These are phyloP conservation scores for Falciphora oryzae DNA, from an alignment of 2,329 filamentous ascomycete species.

Conservation along the genomic window DNA sequence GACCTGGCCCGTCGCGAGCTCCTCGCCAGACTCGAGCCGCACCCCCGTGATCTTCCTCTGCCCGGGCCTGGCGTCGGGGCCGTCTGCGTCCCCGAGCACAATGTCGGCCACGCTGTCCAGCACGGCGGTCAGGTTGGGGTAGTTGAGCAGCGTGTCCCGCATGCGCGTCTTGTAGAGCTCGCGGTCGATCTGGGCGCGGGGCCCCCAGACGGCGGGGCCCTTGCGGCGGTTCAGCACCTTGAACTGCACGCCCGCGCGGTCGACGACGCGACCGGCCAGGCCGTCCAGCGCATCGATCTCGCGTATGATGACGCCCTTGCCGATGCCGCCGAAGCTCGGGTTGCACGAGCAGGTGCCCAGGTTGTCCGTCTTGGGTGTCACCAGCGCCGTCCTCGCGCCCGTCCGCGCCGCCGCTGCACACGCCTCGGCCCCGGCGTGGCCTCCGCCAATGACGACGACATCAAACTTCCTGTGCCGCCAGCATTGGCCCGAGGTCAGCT, in stretches of 20 bases:
- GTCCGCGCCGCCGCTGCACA: slow-evolving; percentile 84
- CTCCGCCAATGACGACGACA: slow-evolving; percentile 92
- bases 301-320: slow-evolving; percentile 91
- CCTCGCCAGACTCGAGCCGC: slow-evolving; percentile 77
- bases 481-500: too few relatives aligned
- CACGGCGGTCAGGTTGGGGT: slow-evolving; percentile 73
- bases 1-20: slow-evolving; percentile 73
- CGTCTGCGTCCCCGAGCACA: slow-evolving; percentile 58
- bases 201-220: slow-evolving; percentile 94
- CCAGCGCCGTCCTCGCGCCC: slow-evolving; percentile 80
- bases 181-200: slow-evolving; percentile 91
- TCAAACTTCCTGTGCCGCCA: slow-evolving; percentile 61
- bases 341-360: slow-evolving; percentile 96
- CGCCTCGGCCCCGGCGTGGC: slow-evolving; percentile 92
- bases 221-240: slow-evolving; percentile 82
- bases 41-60: slow-evolving; percentile 74
- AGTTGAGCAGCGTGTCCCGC: slow-evolving; percentile 74
- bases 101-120: slow-evolving; percentile 91
- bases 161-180: slow-evolving; percentile 85
- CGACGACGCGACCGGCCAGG: slow-evolving; percentile 78
- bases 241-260: slow-evolving; percentile 94
- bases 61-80: slow-evolving; percentile 28
- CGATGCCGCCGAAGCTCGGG: slow-evolving; percentile 95
- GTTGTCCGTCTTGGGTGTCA: slow-evolving; percentile 84
- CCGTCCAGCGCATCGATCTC: slow-evolving; percentile 95